A percentile compares a stretch with the other conserved stretches of the same genome.
phyloP scores from a whole-genome alignment of 805 yeast species.

The Lipomyces kockii region DNA sequence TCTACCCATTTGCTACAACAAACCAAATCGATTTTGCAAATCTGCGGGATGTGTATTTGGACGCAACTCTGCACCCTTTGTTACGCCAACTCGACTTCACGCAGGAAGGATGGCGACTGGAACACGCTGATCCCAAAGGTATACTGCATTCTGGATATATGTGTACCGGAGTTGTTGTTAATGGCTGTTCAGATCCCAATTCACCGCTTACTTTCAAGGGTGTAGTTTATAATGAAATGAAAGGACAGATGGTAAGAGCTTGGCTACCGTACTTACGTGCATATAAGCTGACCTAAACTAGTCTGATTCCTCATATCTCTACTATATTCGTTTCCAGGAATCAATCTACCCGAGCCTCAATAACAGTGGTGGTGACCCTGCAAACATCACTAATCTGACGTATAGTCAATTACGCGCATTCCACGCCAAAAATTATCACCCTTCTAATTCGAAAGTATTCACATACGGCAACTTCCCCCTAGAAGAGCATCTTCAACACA shows the following conservation, averaged over 20 bases:
- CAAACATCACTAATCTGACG: conserved; percentile 69
- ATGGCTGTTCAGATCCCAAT: conserved; percentile 50
- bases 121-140: conserved; percentile 55
- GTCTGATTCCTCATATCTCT: conserved; percentile 83
- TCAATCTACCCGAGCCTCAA: conserved; percentile 81
- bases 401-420: conserved; percentile 79
- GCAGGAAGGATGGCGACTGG: conserved; percentile 98
- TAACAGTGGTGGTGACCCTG: conserved; percentile 95
- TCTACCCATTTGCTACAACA: conserved; percentile 95
- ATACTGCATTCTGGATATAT: neutral
- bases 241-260: conserved; percentile 70
- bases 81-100: conserved; percentile 77
- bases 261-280: neutral
- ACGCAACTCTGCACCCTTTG: conserved; percentile 82
- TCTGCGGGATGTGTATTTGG: conserved; percentile 83
- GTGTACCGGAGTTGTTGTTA: neutral
- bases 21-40: conserved; percentile 80
- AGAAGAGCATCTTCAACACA: conserved; percentile 58
- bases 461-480: conserved; percentile 84
- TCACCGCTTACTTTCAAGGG: conserved; percentile 83
- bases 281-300: conserved; percentile 3
- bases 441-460: conserved; percentile 83
- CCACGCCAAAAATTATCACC: conserved; percentile 80
- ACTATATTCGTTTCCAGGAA: conserved; percentile 82
- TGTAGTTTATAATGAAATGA: conserved; percentile 98